A percentile compares a stretch with the other conserved stretches of the same genome.
These are phyloP conservation scores for Linderniella brevidens DNA, from an alignment of 257 asterid genomes.

Conservation along the genomic window DNA sequence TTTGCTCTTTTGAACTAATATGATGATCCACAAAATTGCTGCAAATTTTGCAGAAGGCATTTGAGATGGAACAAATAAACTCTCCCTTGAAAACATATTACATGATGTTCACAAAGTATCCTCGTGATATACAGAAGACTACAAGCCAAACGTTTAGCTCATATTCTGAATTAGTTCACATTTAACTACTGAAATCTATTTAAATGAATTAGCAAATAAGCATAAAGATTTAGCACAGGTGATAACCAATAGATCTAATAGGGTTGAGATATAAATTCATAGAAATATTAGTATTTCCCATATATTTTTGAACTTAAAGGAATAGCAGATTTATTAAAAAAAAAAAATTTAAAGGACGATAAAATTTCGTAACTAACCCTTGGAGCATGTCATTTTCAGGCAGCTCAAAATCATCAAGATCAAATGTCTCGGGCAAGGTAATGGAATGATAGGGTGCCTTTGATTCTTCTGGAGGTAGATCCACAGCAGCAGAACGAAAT, in stretches of 20 bases:
- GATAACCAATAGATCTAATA: too few species aligned
- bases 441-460: conserved; percentile 98
- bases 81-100: neutral
- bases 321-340: neutral
- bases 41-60: conserved; percentile 23
- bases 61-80: conserved; percentile 3
- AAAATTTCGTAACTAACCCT: conserved; percentile 40
- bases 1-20: conserved; percentile 94
- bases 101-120: too few species aligned
- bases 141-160: too few species aligned
- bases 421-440: conserved; percentile 95
- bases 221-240: too few species aligned
- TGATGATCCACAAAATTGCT: conserved; percentile 93
- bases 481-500: conserved; percentile 94
- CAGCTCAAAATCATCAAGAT: conserved; percentile 97
- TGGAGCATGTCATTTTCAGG: conserved; percentile 86
- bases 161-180: too few species aligned
- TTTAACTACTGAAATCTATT: too few species aligned
- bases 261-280: too few species aligned
- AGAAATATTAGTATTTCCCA: neutral
- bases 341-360: neutral
- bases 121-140: too few species aligned
- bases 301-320: neutral
- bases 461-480: conserved; percentile 95
- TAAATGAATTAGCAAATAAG: too few species aligned